Base-by-base conservation (phyloP, 2,329 filamentous ascomycete genomes). In the Epichloe bromicola region DNA sequence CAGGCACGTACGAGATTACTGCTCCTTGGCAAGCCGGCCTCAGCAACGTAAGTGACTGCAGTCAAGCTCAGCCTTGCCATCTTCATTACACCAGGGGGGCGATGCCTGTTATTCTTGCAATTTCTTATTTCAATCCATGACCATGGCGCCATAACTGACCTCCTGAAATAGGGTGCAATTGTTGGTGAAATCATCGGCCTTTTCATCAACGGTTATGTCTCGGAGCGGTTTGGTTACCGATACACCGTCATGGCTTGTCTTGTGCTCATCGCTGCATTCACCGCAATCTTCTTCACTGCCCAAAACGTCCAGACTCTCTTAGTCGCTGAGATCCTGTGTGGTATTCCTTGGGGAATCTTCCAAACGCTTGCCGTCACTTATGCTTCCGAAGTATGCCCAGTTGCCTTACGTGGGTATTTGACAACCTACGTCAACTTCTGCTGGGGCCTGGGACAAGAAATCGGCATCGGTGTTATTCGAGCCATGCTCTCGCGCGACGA, bases 341-440 rank as follows among this genome's bases (percentile, higher is more conserved):
- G 81, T 48, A 76, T 82, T 42, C 78, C 78, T 0, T 80, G 77
- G 74, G 75, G 75, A n/a, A 74, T 78, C 51, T 78, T 82, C 64
- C 75, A 79, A 61, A 71, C 72, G 33, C 66, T 80, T 38, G 78
- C 75, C 55, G 75, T 80, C 54, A 81, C 82, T 1, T 86, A 86
- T 59, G 83, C 82, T 33, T 80, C 80, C 50, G 83, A 87, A 61
- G 83, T 88, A 53, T 86, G 83, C 61, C 85, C 85, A 3, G 76
- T 88, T 6, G 79, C 82, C 44, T 74, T 88, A 49, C 79, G 85
- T 54, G 83, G 83, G 50, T 85, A 84, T 60, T 67, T 85, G 56
- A 87, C 83, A 1, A 86, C 83, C 6, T 88, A 86, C 56, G 80
- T 86, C 67, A 86, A 86, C 68, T 82, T 85, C 60, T 87, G 84